A percentile compares a stretch with the other conserved stretches of the same genome.
phyloP scores from a whole-genome alignment of 768 basidiomycete species.

The Gloeopeniophorella convolvens region DNA sequence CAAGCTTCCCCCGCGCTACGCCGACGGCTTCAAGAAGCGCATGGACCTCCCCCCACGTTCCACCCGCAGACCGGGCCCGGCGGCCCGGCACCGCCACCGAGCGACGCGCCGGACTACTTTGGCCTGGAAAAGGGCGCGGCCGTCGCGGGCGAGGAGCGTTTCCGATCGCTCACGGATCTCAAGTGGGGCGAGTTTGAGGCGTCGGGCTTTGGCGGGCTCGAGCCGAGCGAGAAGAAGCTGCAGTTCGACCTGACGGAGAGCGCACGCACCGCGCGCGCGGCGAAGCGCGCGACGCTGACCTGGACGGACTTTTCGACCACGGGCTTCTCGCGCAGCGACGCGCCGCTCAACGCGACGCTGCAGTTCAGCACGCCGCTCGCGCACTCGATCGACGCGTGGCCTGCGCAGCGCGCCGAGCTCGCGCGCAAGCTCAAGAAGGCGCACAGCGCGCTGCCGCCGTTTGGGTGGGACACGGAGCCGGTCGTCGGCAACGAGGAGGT shows the following conservation, averaged over 20 bases:
- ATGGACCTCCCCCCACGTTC: conserved; percentile 62
- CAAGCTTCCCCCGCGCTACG: conserved; percentile 59
- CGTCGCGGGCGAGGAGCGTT: conserved; percentile 54
- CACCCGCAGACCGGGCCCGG: conserved; percentile 45
- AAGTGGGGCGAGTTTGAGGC: conserved; percentile 91
- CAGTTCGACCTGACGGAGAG: conserved; percentile 91
- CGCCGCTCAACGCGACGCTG: conserved; percentile 70
- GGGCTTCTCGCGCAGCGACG: conserved; percentile 78
- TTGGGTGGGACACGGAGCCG: conserved; percentile 90
- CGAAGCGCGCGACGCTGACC: conserved; percentile 77
- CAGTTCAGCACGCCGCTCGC: conserved; percentile 60
- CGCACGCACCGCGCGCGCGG: conserved; percentile 58
- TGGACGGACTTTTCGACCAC: conserved; percentile 87
- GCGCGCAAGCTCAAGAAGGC: conserved; percentile 77
- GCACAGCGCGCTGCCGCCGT: conserved; percentile 72
- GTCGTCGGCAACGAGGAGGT: conserved; percentile 71
- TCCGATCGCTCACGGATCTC: conserved; percentile 75
- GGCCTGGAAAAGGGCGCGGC: conserved; percentile 27
- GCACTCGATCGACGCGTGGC: conserved; percentile 65
- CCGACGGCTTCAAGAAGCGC: conserved; percentile 68
- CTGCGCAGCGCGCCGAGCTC: conserved; percentile 64
- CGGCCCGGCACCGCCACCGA: no score
- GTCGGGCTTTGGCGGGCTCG: conserved; percentile 64
- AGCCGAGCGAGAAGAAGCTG: conserved; percentile 58
- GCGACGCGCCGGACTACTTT: conserved; percentile 26